phyloP scores from a whole-genome alignment of 352 stramenopile species.

The Phytophthora pini region DNA sequence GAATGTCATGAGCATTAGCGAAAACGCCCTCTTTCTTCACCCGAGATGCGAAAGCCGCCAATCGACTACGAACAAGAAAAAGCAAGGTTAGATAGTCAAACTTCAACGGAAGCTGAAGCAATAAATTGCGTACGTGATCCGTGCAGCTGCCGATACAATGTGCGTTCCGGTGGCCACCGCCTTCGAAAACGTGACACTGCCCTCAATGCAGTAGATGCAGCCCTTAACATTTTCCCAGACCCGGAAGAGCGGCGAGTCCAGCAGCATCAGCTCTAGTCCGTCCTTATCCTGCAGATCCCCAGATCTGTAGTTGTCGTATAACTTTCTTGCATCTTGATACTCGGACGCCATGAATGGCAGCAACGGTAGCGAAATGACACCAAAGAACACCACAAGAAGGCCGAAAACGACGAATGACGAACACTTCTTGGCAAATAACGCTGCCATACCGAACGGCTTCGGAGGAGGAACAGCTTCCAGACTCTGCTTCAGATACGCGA shows the following conservation, averaged over 20 bases:
- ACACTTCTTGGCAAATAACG: slow-evolving; percentile 70
- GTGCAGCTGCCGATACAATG: slow-evolving; percentile 57
- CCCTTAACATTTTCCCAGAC: slow-evolving; percentile 83
- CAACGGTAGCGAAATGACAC: slow-evolving; percentile 59
- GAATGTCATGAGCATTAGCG: slow-evolving; percentile 60
- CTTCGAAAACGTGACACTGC: slow-evolving; percentile 64
- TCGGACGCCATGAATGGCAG: slow-evolving; percentile 68
- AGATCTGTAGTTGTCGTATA: slow-evolving; percentile 39
- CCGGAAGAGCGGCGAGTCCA: slow-evolving; percentile 67
- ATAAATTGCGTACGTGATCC: slow-evolving; percentile 43
- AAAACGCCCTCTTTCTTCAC: slow-evolving; percentile 59
- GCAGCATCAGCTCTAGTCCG: slow-evolving; percentile 71
- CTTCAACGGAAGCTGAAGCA: not conserved
- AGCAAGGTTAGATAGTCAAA: slow-evolving; percentile 4
- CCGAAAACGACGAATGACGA: slow-evolving; percentile 61
- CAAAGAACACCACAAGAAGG: slow-evolving; percentile 60
- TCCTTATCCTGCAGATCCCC: slow-evolving; percentile 60
- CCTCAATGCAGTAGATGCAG: slow-evolving; percentile 75
- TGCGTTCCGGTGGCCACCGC: slow-evolving; percentile 64
- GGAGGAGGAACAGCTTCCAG: slow-evolving; percentile 59
- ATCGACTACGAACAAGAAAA: slow-evolving; percentile 24
- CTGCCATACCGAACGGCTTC: slow-evolving; percentile 42
- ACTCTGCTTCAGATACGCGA: slow-evolving; percentile 73
- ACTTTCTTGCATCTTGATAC: slow-evolving; percentile 33
- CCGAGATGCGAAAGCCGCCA: slow-evolving; percentile 56